These are phyloP conservation scores for Hypoxylon rickii DNA, from an alignment of 495 filamentous ascomycete genomes.

Conservation along the genomic window DNA sequence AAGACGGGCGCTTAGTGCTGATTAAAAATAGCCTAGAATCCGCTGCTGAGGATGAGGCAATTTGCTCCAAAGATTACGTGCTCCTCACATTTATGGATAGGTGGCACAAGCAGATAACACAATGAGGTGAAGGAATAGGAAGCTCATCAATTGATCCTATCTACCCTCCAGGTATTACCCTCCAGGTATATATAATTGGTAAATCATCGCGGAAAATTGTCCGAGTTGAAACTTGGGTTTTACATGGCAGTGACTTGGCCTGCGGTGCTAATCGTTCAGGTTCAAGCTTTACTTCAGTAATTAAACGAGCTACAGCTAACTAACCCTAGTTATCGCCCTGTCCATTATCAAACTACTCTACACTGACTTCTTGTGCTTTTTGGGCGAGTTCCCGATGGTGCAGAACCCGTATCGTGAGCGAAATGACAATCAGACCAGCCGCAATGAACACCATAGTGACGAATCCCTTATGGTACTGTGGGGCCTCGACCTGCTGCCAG, in stretches of 20 bases:
- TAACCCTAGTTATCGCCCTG: not conserved
- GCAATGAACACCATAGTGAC: slow-evolving; percentile 48
- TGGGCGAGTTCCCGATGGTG: slow-evolving; percentile 46
- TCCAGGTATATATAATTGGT: no score
- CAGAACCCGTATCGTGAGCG: slow-evolving; percentile 45
- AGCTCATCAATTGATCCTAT: no score
- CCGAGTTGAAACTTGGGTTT: no score
- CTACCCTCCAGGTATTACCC: no score
- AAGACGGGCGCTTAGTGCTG: no score
- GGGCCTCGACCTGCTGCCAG: slow-evolving; percentile 54
- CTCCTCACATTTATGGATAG: slow-evolving; percentile 1
- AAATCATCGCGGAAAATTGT: no score
- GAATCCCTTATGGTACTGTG: slow-evolving; percentile 51
- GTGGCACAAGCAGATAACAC: no score
- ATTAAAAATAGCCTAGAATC: slow-evolving; percentile 19
- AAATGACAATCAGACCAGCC: slow-evolving; percentile 40
- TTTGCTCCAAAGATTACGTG: slow-evolving; percentile 23
- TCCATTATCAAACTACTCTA: slow-evolving; percentile 7
- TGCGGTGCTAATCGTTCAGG: no score
- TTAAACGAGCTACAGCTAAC: not conserved
- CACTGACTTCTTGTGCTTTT: slow-evolving; percentile 18
- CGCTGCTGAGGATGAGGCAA: slow-evolving; percentile 15
- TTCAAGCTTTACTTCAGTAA: not conserved
- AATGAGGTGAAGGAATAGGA: no score
- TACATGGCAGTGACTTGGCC: no score